Conservation (phyloP, 2,329 filamentous ascomycete species). For the Botrytis aclada region DNA sequence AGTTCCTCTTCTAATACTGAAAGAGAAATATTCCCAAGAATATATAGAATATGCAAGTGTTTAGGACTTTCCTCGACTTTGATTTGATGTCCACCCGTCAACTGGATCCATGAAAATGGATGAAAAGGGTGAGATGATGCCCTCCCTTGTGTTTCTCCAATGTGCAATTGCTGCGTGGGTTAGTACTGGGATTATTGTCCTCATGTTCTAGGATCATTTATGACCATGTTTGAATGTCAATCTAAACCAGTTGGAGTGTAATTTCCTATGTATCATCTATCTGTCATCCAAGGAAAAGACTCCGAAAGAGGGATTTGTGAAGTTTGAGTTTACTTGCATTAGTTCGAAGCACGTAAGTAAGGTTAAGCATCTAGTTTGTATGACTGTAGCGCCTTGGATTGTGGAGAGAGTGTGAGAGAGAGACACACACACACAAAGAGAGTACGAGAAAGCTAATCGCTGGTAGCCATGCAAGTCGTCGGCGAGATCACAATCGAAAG, state of each 20-base stretch:
- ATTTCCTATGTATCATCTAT: background rate
- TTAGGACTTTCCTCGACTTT: background rate
- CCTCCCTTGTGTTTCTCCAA: background rate
- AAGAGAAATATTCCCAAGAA: background rate
- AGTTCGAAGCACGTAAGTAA: background rate
- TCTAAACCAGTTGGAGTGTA: slow-evolving; percentile 1
- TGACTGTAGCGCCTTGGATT: background rate
- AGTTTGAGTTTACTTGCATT: slow-evolving; percentile 1
- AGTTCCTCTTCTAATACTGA: background rate
- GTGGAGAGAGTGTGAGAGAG: background rate
- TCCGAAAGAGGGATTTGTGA: background rate
- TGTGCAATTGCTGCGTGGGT: slow-evolving; percentile 10
- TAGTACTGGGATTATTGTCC: background rate
- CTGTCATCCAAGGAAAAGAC: background rate
- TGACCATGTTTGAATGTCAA: background rate
- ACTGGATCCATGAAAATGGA: slow-evolving; percentile 2
- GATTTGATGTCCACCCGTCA: background rate
- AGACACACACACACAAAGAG: background rate
- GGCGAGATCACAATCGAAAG: background rate
- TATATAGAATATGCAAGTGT: background rate
- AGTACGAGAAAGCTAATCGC: background rate
- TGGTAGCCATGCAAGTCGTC: background rate
- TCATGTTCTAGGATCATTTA: background rate
- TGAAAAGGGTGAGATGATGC: background rate
- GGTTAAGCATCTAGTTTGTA: background rate